Evolutionary conservation across 2,329 filamentous ascomycete species (phyloP).

Genomic region (Botryosphaeria dothidea): DNA sequence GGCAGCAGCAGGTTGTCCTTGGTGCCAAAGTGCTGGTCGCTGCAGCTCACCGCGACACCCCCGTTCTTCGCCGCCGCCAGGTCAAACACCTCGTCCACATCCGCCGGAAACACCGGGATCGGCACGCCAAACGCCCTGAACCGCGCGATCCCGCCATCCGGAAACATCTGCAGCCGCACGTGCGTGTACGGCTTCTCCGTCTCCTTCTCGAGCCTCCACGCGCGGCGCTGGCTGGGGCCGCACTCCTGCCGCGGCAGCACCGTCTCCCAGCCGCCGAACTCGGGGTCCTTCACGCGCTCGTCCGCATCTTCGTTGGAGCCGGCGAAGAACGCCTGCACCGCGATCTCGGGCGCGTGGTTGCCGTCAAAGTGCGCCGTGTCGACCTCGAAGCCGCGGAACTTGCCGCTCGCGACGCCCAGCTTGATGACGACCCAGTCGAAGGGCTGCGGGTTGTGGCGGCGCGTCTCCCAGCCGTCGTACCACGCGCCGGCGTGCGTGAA

Average conservation of each 20-base stretch:
- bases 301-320: conserved; percentile 50
- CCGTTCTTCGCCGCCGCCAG: conserved; percentile 78
- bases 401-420: conserved; percentile 66
- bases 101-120: conserved; percentile 72
- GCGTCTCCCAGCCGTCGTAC: conserved; percentile 67
- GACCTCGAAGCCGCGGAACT: conserved; percentile 72
- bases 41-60: conserved; percentile 72
- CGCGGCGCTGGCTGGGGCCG: conserved; percentile 72
- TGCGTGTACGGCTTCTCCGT: conserved; percentile 73
- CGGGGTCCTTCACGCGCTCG: conserved; percentile 56
- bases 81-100: conserved; percentile 67
- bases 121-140: conserved; percentile 77
- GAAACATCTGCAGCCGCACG: conserved; percentile 80
- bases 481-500: conserved; percentile 63
- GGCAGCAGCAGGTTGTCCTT: conserved; percentile 80
- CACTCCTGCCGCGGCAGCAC: conserved; percentile 71
- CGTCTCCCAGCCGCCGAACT: conserved; percentile 62
- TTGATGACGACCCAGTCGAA: conserved; percentile 63
- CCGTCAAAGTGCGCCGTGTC: conserved; percentile 82
- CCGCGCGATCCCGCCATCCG: conserved; percentile 79
- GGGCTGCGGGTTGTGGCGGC: conserved; percentile 58
- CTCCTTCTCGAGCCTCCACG: conserved; percentile 62
- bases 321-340: conserved; percentile 71
- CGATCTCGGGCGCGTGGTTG: conserved; percentile 78
- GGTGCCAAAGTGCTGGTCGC: conserved; percentile 81